A percentile compares a stretch with the other conserved stretches of the same genome.
These are phyloP conservation scores for Lactarius trivialis DNA, from an alignment of 768 basidiomycete genomes.

Conservation along the genomic window DNA sequence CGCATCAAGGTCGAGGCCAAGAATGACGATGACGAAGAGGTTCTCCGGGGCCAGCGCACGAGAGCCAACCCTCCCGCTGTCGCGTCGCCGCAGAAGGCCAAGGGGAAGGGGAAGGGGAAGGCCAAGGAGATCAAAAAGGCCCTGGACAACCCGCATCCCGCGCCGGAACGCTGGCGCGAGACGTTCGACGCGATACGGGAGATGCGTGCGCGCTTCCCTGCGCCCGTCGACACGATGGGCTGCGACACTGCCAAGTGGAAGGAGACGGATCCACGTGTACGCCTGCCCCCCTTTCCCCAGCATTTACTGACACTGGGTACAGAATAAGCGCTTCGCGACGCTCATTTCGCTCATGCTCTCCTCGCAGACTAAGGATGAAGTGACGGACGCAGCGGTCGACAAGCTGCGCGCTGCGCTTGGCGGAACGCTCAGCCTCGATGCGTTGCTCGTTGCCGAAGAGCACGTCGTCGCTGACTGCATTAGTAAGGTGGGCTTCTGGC, in stretches of 20 bases:
- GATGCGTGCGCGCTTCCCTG: slow-evolving; percentile 66
- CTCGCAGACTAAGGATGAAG: slow-evolving; percentile 91
- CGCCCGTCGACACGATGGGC: slow-evolving; percentile 93
- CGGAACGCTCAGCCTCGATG: slow-evolving; percentile 72
- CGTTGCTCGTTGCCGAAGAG: slow-evolving; percentile 57
- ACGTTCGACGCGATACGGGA: slow-evolving; percentile 64
- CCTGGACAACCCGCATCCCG: slow-evolving; percentile 56
- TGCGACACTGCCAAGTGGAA: slow-evolving; percentile 63
- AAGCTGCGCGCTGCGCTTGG: slow-evolving; percentile 70
- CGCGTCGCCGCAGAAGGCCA: slow-evolving; percentile 45
- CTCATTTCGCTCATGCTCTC: slow-evolving; percentile 93
- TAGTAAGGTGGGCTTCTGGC: slow-evolving; percentile 89
- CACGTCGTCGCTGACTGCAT: slow-evolving; percentile 67
- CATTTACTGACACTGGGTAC: background rate
- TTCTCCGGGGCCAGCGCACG: background rate
- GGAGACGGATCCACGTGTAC: slow-evolving; percentile 62
- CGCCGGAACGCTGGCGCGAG: slow-evolving; percentile 61
- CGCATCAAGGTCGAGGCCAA: slow-evolving; percentile 30
- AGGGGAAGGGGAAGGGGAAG: slow-evolving; percentile 43
- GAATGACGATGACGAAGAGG: slow-evolving; percentile 11
- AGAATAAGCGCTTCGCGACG: slow-evolving; percentile 79
- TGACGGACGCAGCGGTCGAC: slow-evolving; percentile 71
- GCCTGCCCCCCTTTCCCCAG: background rate
- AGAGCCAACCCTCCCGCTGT: slow-evolving; percentile 1
- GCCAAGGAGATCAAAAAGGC: slow-evolving; percentile 47